phyloP scores from a whole-genome alignment of 2,329 filamentous ascomycete genomes.

The Cordyceps cateniannulata region DNA sequence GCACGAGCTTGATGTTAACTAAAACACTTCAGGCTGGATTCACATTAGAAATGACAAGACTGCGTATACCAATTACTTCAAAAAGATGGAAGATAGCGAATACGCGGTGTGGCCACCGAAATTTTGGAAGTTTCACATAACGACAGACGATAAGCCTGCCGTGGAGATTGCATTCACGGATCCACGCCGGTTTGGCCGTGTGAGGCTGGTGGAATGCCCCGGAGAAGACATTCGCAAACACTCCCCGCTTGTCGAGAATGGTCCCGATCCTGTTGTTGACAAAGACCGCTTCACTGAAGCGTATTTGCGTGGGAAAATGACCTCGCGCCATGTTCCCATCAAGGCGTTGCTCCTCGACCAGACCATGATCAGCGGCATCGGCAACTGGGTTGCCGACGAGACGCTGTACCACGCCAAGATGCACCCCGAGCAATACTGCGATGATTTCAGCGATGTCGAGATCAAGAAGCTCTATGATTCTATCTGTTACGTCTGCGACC shows the following conservation, averaged over 20 bases:
- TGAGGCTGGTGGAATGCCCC: conserved; percentile 76
- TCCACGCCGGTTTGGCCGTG: conserved; percentile 67
- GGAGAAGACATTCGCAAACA: conserved; percentile 68
- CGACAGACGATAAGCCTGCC: conserved; percentile 48
- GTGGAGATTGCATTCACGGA: conserved; percentile 77
- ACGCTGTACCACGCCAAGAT: conserved; percentile 82
- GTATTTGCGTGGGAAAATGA: conserved; percentile 67
- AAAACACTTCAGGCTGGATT: conserved; percentile 59
- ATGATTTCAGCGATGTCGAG: conserved; percentile 68
- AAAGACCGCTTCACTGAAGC: conserved; percentile 67
- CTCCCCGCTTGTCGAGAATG: conserved; percentile 81
- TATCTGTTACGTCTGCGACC: conserved; percentile 72
- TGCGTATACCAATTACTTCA: conserved; percentile 77
- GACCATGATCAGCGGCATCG: conserved; percentile 81
- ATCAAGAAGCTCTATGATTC: conserved; percentile 64
- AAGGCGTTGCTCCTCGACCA: conserved; percentile 89
- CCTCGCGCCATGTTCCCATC: conserved; percentile 72
- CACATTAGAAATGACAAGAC: conserved; percentile 75
- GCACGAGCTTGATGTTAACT: neutral
- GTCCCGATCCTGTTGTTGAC: conserved; percentile 86
- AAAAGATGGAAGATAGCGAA: conserved; percentile 56
- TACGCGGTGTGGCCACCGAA: conserved; percentile 74
- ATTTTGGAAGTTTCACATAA: conserved; percentile 79
- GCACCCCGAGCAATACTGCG: conserved; percentile 89
- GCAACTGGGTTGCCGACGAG: conserved; percentile 97